Conservation (phyloP, 2,329 filamentous ascomycete genomes). For the Ophiocordyceps camponoti-leonardi region DNA sequence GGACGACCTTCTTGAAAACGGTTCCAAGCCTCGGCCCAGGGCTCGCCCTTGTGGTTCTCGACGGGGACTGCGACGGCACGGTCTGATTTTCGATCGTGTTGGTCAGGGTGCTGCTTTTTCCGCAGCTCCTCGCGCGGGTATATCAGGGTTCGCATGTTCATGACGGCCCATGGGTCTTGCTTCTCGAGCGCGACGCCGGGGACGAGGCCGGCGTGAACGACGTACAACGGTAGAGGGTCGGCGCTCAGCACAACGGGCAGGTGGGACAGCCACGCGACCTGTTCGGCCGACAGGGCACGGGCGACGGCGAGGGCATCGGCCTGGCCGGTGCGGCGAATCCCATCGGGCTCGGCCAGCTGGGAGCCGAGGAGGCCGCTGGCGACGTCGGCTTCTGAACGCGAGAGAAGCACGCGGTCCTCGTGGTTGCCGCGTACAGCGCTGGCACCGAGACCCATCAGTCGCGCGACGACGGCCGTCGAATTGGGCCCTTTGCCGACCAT, state of each 20-base stretch:
- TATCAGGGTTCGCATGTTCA: constrained; percentile 81
- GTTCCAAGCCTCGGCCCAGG: constrained; percentile 52
- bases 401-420: constrained; percentile 69
- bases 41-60: constrained; percentile 33
- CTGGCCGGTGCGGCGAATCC: constrained; percentile 15
- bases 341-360: constrained; percentile 9
- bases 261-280: constrained; percentile 49
- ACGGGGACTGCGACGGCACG: constrained; percentile 17
- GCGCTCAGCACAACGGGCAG: constrained; percentile 67
- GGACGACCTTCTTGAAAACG: constrained; percentile 22
- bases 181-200: constrained; percentile 52
- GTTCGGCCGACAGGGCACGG: constrained; percentile 32
- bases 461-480: constrained; percentile 57
- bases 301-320: constrained; percentile 33
- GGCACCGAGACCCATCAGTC: constrained; percentile 57
- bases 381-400: constrained; percentile 22
- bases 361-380: constrained; percentile 9
- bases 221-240: constrained; percentile 44
- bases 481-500: constrained; percentile 78
- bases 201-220: constrained; percentile 77
- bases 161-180: constrained; percentile 64
- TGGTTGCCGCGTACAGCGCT: constrained; percentile 83
- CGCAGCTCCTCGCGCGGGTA: constrained; percentile 24
- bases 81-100: constrained; percentile 8
- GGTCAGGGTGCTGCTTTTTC: constrained; percentile 14